These are phyloP conservation scores for Malus hybrid DNA, from an alignment of 331 rosid species.

Conservation along the genomic window DNA sequence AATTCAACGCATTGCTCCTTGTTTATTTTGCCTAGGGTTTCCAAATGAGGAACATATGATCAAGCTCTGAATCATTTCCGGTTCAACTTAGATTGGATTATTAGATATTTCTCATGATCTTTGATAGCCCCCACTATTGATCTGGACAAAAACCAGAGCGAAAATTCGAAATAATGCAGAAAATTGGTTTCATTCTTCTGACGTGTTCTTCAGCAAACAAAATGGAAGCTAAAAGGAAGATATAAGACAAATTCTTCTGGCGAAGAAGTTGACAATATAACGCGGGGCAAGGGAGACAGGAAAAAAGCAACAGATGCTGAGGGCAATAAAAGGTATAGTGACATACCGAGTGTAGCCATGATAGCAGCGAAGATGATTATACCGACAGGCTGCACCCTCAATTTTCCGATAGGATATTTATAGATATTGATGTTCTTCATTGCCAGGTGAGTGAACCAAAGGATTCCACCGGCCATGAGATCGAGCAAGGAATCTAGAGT, in stretches of 20 bases:
- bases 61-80: neutral
- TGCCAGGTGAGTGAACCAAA: constrained; percentile 80
- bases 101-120: neutral
- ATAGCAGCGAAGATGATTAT: constrained; percentile 83
- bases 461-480: constrained; percentile 94
- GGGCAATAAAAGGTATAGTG: neutral
- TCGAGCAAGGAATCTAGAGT: constrained; percentile 90
- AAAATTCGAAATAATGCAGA: neutral
- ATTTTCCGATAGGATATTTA: constrained; percentile 75
- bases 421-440: constrained; percentile 81
- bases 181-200: neutral
- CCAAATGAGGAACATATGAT: neutral
- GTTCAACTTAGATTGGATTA: neutral
- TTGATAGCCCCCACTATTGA: neutral
- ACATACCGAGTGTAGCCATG: constrained; percentile 93
- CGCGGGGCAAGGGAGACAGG: neutral
- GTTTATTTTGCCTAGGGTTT: neutral
- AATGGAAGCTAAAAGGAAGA: neutral
- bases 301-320: neutral
- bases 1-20: neutral
- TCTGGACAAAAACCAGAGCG: neutral
- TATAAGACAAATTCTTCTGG: neutral
- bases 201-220: neutral
- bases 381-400: constrained; percentile 94
- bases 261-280: neutral